Evolutionary conservation across 306 rosid species (phyloP), one percentile per base, ranked within the genome.

Genomic region (Fagus sylvatica): DNA sequence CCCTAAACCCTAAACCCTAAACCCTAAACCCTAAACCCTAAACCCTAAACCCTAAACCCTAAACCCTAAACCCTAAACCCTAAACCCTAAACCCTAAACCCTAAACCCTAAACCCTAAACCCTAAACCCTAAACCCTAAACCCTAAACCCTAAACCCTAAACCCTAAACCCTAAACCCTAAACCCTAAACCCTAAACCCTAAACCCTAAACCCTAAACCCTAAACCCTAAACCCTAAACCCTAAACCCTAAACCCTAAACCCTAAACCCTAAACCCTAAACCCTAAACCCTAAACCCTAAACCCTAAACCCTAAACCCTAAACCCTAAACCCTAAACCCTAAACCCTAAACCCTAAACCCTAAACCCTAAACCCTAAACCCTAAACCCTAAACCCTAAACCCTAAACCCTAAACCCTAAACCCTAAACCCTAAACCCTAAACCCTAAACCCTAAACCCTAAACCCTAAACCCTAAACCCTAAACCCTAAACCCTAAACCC

Each of bases 111-210:
- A 77, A 65, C 10, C 68, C 81, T 36, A 34, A 69, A 69, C 37
- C 81, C 74, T 53, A n/a, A 69, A 53, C 65, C 81, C 46, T 7
- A 68, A 68, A 60, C 3, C 75, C 75, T 12, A 37, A 68, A 37
- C 67, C 80, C 55, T n/a, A 53, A 69, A 53, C 41, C 69, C 68
- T 12, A 37, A 76, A 12, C 54, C 80, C 75, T 68, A 53, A 77
- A 68, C 75, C 68, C 75, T 53, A 69, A 77, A 77, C 80, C 74
- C 68, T 34, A 56, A 74, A 15, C 53, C 77, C 68, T 37, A 40
- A 77, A 69, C 69, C 75, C 75, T 77, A 53, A 77, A 53, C 69
- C 80, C 80, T 77, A 69, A 69, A 53, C 69, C 80, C 80, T 77
- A 53, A 77, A 67, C 54, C 80, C 80, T 53, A 15, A 76, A 67